Base-by-base conservation (phyloP, 768 basidiomycete genomes). In the Lactarius deliciosus region DNA sequence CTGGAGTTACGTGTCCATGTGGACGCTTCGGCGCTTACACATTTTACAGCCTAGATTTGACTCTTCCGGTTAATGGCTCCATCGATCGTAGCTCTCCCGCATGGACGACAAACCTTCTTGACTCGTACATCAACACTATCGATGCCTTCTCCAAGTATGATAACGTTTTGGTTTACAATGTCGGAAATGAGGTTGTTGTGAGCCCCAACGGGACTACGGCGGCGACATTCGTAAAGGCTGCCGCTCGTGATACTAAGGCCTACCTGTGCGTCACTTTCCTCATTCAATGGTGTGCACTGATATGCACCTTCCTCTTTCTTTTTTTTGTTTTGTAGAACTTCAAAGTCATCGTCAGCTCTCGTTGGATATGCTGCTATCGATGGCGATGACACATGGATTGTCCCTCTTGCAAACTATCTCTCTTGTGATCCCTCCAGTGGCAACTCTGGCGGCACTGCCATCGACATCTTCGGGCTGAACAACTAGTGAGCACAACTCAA, bases 321-420 rank as follows among this genome's bases (percentile, higher is more conserved):
- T n/a, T 18, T 74, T 53, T 66, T 58, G 71, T 64, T 15, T 57
- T 25, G 28, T 43, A 61, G 60, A 16, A 69, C 8, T 57, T 91
- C 90, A 5, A 82, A 80, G 40, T 89, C 89, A 1, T 91, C 86
- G 0, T 74, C 81, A 18, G 84, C 82, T 9, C 84, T 96, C 20
- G 86, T 96, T 34, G 92, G 91, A 7, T 97, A 96, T 77, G 85
- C 93, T 25, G 86, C 91, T 25, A 93, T 94, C 53, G 88, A 97
- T 72, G 93, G 89, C 3, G 79, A 80, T 50, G 72, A 84, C 16
- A 75, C 77, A 41, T 94, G 86, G 82, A 79, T 87, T 47, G 81
- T 82, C 66, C 82, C 84, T 40, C 76, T 95, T 41, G 92, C 94
- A 10, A 82, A 87, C 72, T 97, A 87, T 75, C 81, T 97, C 38